Evolutionary conservation across 768 basidiomycete genomes (phyloP).

Genomic region (Coprinopsis marcescibilis): DNA sequence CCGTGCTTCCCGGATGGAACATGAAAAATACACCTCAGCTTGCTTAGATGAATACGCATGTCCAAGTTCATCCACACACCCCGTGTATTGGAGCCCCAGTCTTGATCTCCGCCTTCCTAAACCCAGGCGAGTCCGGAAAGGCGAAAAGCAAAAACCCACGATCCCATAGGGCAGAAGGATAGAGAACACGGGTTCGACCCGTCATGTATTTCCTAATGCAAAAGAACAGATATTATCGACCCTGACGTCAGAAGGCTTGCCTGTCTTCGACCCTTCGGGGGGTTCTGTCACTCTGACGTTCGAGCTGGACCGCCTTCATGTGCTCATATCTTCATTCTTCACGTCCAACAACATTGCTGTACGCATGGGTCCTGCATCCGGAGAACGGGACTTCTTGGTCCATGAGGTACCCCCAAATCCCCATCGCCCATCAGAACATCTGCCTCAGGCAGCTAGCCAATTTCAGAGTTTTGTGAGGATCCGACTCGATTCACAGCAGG

Average conservation of each 20-base stretch:
- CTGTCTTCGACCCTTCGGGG: not conserved
- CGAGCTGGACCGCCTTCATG: not conserved
- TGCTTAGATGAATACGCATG: not conserved
- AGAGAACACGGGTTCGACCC: not conserved
- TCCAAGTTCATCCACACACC: not conserved
- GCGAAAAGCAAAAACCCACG: slow-evolving; percentile 16
- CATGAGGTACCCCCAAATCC: not conserved
- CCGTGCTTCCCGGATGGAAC: slow-evolving; percentile 7
- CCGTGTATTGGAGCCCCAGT: too few relatives aligned
- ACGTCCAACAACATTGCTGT: not conserved
- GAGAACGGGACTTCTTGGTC: not conserved
- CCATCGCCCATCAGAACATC: slow-evolving; percentile 1
- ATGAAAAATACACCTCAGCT: not conserved
- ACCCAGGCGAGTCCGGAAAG: not conserved
- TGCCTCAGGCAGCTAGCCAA: not conserved
- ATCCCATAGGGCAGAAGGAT: slow-evolving; percentile 15
- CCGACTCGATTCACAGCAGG: not conserved
- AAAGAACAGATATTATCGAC: not conserved
- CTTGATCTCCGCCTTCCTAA: not conserved
- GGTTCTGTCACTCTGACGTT: not conserved
- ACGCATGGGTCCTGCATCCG: not conserved
- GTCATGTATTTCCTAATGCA: slow-evolving; percentile 1
- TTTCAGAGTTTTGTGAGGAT: not conserved
- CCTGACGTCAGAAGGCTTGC: not conserved
- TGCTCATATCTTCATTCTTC: not conserved